Evolutionary conservation across 73 alveolate species (phyloP).

Genomic region (Stentor coeruleus): DNA sequence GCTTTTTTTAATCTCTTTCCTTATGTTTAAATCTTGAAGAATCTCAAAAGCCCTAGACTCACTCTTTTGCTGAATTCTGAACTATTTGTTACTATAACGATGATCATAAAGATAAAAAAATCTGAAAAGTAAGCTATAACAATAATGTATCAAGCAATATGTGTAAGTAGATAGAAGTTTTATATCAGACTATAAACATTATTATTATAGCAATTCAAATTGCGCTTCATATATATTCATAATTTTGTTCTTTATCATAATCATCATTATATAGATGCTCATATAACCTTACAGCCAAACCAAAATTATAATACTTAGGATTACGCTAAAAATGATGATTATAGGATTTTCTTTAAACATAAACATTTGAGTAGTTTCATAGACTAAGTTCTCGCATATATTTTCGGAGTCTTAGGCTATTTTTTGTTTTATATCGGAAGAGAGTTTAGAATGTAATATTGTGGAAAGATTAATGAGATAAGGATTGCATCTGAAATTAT

Average conservation of each 20-base stretch:
- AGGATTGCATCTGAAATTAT: conserved; percentile 26
- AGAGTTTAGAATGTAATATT: conserved; percentile 19
- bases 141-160: conserved; percentile 85
- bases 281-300: conserved; percentile 42
- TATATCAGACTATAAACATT: conserved; percentile 93
- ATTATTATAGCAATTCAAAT: conserved; percentile 92
- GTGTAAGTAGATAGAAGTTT: conserved; percentile 93
- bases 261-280: conserved; percentile 42
- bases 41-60: conserved; percentile 51
- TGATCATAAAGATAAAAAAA: conserved; percentile 83
- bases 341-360: conserved; percentile 54
- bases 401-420: conserved; percentile 39
- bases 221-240: conserved; percentile 60
- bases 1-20: conserved; percentile 42
- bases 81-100: conserved; percentile 75
- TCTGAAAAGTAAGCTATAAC: conserved; percentile 91
- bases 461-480: conserved; percentile 25
- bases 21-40: conserved; percentile 42
- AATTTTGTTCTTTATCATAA: conserved; percentile 27
- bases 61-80: conserved; percentile 60
- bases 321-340: conserved; percentile 33
- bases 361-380: conserved; percentile 52
- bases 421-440: conserved; percentile 23
- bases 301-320: conserved; percentile 41
- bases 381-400: conserved; percentile 41